Conservation (phyloP, 768 basidiomycete species). For the Russula sp. region DNA sequence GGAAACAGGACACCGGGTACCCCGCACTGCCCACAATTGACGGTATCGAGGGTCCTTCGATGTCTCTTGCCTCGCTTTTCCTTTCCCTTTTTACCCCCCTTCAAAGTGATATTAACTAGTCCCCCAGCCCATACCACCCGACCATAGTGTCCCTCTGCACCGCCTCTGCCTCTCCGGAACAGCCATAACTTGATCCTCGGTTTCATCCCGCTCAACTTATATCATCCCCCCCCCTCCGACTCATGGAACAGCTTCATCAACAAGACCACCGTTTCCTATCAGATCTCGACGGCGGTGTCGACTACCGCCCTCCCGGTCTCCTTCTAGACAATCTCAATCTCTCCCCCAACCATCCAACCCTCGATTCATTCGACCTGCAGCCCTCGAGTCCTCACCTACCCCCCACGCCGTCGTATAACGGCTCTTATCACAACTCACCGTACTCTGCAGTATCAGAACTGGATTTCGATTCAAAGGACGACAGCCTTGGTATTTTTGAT, state of each 20-base stretch:
- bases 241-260: constrained; percentile 17
- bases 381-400: constrained; percentile 36
- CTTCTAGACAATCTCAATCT: constrained; percentile 22
- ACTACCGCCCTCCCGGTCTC: constrained; percentile 16
- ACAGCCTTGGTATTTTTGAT: constrained; percentile 39
- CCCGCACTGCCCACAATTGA: neutral
- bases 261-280: constrained; percentile 16
- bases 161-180: constrained; percentile 14
- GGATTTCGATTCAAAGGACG: constrained; percentile 29
- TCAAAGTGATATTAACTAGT: neutral
- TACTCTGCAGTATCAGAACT: constrained; percentile 67
- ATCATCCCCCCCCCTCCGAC: neutral
- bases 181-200: constrained; percentile 10
- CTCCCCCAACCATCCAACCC: constrained; percentile 30
- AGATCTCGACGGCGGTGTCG: constrained; percentile 15
- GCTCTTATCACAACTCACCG: constrained; percentile 65
- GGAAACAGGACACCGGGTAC: neutral
- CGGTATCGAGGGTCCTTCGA: neutral
- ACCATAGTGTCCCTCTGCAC: constrained; percentile 1
- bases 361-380: constrained; percentile 30
- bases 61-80: no score
- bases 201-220: neutral
- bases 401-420: constrained; percentile 51
- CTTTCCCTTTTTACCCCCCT: neutral
- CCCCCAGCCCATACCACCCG: neutral